Percentiles rank a stretch among this genome's conserved stretches.
Conservation (phyloP, 2,329 filamentous ascomycete genomes). For the Penicillium italicum region DNA sequence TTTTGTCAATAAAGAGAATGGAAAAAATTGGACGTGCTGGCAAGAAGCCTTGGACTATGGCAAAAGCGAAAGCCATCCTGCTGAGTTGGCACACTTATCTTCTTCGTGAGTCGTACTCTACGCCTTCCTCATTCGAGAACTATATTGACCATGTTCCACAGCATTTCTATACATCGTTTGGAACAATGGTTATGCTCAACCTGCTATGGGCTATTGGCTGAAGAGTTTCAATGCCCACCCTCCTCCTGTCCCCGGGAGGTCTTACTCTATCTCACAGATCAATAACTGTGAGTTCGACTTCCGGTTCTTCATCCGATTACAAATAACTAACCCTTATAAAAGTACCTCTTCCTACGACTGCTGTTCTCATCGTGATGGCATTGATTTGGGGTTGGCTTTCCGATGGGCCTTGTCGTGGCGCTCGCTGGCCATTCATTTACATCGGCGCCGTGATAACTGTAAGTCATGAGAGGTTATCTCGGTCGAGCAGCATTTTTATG, state of each 20-base stretch:
- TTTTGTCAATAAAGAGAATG: constrained; percentile 30
- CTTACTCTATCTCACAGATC: constrained; percentile 34
- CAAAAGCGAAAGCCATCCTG: constrained; percentile 34
- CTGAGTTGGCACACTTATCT: constrained; percentile 43
- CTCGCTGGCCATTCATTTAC: constrained; percentile 42
- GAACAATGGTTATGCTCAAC: constrained; percentile 38
- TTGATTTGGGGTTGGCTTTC: constrained; percentile 40
- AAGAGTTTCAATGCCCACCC: constrained; percentile 40
- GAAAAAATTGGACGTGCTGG: constrained; percentile 37
- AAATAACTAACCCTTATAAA: background rate
- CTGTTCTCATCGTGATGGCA: constrained; percentile 37
- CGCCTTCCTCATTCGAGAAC: background rate
- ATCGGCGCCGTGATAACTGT: constrained; percentile 36
- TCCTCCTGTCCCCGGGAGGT: constrained; percentile 35
- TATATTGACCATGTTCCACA: constrained; percentile 1
- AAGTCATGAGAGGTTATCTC: constrained; percentile 3
- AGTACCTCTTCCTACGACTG: constrained; percentile 32
- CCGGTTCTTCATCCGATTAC: background rate
- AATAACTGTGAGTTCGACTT: constrained; percentile 32
- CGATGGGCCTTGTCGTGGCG: constrained; percentile 33
- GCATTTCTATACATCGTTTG: constrained; percentile 38
- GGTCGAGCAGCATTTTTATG: too few relatives aligned
- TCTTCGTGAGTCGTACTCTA: constrained; percentile 26
- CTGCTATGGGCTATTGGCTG: constrained; percentile 44
- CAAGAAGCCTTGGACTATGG: constrained; percentile 36